Base-by-base conservation (phyloP, 257 asterid genomes). In the Solanum sejunctum region DNA sequence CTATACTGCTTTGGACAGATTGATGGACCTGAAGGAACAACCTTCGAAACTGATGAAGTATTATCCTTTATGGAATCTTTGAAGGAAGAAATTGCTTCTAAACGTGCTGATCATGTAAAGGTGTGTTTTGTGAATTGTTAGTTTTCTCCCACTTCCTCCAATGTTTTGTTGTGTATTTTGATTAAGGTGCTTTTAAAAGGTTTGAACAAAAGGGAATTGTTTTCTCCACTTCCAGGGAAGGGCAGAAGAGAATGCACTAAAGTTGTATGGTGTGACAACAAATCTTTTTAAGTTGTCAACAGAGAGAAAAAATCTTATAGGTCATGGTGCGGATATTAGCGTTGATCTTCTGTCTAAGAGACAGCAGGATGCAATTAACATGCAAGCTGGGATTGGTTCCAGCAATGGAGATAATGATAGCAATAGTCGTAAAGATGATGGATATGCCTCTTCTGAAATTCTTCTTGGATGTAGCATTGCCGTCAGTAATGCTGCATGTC, bases 381-480 rank as follows among this genome's bases (percentile, higher is more conserved):
- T 93, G 95, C 98, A 93, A 86, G 92, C 87, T 84, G 97, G 96
- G 63, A 91, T 97, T 75, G 92, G 90, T 85, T 89, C 92, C 51
- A 85, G 92, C 85, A 87, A 88, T 86, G 97, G 91, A 85, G 94
- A 93, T 87, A 90, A 86, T 55, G 98, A 86, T 84, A 91, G 97
- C 85, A 89, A 88, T 88, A 92, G 94, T 88, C 89, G 93, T 84
- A 92, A 92, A 84, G 98, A 93, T 88, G 98, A 95, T 91, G 98
- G 94, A 81, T 93, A 93, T 86, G 96, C 97, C 78, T 90, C 98
- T 85, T 93, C 98, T 66, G 94, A 98, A 79, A 89, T 92, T 87
- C 97, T 93, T 84, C 89, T 93, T 71, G 98, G 98, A 89, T 92
- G 98, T 85, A 97, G 97, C 91, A 95, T 93, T 89, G 98, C 93